phyloP scores from a whole-genome alignment of 179 eudicot species.

The Silene coronaria region DNA sequence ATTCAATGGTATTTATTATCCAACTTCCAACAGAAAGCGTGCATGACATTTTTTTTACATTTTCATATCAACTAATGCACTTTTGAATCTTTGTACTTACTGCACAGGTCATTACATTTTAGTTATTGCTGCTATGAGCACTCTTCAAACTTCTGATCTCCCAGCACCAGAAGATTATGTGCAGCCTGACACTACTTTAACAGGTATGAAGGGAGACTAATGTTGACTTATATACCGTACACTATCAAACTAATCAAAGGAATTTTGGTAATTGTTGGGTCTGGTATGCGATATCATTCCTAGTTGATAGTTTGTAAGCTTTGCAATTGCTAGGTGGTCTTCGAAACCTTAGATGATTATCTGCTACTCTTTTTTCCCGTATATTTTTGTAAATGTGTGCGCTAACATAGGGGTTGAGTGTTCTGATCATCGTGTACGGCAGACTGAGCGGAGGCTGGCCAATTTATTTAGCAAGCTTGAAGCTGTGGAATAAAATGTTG shows the following conservation, averaged over 20 bases:
- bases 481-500: not conserved
- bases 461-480: not conserved
- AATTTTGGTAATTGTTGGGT: not conserved
- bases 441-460: not conserved
- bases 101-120: constrained; percentile 57
- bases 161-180: constrained; percentile 56
- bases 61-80: not conserved
- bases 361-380: not conserved
- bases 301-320: not conserved
- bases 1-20: constrained; percentile 46
- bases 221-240: not conserved
- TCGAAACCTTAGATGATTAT: too few relatives aligned
- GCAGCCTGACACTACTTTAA: constrained; percentile 44
- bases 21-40: constrained; percentile 9
- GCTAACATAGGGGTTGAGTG: not conserved
- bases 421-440: not conserved
- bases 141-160: constrained; percentile 31
- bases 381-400: not conserved
- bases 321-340: not conserved
- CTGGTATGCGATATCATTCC: not conserved
- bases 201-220: constrained; percentile 42
- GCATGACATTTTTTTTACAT: not conserved
- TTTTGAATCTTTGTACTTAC: constrained; percentile 16
- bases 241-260: not conserved
- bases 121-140: constrained; percentile 57